Evolutionary conservation across 129 eudicot genomes (phyloP), one percentile per base, ranked within the genome.

Genomic region (Kitagawia praeruptora): DNA sequence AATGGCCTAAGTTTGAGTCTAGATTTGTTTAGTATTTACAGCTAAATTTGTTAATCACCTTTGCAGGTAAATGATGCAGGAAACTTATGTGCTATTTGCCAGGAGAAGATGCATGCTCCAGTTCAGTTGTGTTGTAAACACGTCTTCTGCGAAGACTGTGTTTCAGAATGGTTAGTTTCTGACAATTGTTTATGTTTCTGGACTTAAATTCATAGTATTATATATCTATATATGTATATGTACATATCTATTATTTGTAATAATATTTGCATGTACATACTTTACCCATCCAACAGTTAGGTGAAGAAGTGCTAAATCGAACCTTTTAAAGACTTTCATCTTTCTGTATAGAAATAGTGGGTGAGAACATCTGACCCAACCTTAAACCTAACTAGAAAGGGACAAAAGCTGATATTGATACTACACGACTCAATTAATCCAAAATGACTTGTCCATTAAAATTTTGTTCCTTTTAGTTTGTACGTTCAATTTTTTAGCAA

Each of bases 31-130:
- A 19, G 6, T 37, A 1, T 3, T 14, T 1, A 13, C 5, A 8
- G 11, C 15, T 70, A 70, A 31, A 14, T 6, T 49, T 75, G 77
- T 54, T 42, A 48, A 82, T 77, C 23, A 5, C 67, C 81, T 58
- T 5, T 74, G 77, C 56, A 74, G 58, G 56, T 74, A 45, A 74
- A 45, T 45, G 56, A 74, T 42, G 76, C 76, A 41, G 77, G 77
- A 25, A 49, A 74, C 77, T 49, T 74, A 49, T 74, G 77, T 45
- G 40, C 77, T 23, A 74, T 74, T 4, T 74, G 58, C 77, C 77
- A 74, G 77, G 77, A 74, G 49, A 74, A 45, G 58, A 74, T 74
- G 77, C 77, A 45, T n/a, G 40, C 45, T 74, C 77, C 77, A 25
- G 77, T 74, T 45, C 56, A 44, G 49, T 74, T 74, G 39, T 45